Conservation (phyloP, 805 yeast species). For the Lachancea meyersii region DNA sequence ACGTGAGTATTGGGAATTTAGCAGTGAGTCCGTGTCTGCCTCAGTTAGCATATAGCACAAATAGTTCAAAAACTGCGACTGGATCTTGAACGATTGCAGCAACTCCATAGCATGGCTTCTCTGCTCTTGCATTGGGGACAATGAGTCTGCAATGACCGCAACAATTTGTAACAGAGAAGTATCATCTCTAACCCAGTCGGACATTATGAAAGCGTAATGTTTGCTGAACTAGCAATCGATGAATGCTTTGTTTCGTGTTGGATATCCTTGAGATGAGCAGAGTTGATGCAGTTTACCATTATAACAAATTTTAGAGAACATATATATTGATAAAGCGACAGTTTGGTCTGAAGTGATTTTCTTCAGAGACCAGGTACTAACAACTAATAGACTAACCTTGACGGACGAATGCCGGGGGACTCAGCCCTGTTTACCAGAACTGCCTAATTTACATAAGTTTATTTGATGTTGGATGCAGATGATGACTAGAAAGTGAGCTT, state of each 20-base stretch:
- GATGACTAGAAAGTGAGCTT: not conserved
- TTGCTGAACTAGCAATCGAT: not conserved
- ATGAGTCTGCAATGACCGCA: slow-evolving; percentile 61
- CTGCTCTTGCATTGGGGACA: slow-evolving; percentile 49
- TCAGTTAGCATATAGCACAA: slow-evolving; percentile 64
- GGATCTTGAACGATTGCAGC: slow-evolving; percentile 57
- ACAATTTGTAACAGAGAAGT: slow-evolving; percentile 58
- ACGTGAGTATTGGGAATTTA: slow-evolving; percentile 17
- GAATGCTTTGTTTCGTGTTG: no score
- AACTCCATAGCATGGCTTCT: slow-evolving; percentile 69
- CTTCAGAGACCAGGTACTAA: not conserved
- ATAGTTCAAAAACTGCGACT: slow-evolving; percentile 78
- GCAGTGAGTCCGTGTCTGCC: slow-evolving; percentile 40
- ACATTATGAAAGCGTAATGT: slow-evolving; percentile 22
- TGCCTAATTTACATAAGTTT: slow-evolving; percentile 1
- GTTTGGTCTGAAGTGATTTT: not conserved
- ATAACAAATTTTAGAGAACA: not conserved
- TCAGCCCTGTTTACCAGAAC: not conserved
- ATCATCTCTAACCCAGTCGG: slow-evolving; percentile 64
- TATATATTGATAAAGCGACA: not conserved
- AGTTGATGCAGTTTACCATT: not conserved
- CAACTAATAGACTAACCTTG: no score
- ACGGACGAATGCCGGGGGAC: not conserved
- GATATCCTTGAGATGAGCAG: not conserved
- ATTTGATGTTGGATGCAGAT: not conserved